These are phyloP conservation scores for Neotropicomus parvogracilis DNA, from an alignment of 1,284 basidiomycete genomes.

Conservation along the genomic window DNA sequence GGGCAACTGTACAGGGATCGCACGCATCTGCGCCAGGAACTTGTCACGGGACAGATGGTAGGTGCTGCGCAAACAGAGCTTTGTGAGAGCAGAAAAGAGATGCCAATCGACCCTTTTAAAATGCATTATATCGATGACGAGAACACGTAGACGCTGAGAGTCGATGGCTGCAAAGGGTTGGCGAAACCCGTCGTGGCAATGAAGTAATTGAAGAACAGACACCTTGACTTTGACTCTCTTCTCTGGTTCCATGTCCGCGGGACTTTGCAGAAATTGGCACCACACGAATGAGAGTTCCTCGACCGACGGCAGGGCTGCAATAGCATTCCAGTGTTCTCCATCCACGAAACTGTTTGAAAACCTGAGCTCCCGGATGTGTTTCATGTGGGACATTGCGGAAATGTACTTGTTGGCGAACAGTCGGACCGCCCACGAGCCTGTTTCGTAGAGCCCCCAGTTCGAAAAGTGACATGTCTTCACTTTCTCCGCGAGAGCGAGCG, in stretches of 20 bases:
- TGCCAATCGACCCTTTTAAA: background rate
- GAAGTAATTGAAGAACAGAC: background rate
- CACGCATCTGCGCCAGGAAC: background rate
- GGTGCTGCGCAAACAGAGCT: background rate
- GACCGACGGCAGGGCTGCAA: conserved; percentile 12
- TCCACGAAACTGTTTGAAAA: conserved; percentile 10
- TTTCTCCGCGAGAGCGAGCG: conserved; percentile 16
- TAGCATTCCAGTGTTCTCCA: conserved; percentile 12
- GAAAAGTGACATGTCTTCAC: conserved; percentile 17
- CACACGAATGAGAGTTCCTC: conserved; percentile 9
- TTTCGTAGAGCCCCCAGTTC: background rate
- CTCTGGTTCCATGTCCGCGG: background rate
- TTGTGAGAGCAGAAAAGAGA: conserved; percentile 1
- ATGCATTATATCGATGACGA: background rate
- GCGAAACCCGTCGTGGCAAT: background rate
- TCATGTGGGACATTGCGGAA: conserved; percentile 17
- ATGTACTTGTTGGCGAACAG: background rate
- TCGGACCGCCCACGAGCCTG: background rate
- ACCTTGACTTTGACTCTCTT: conserved; percentile 6
- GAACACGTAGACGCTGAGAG: background rate
- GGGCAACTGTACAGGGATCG: conserved; percentile 1
- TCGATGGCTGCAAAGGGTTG: conserved; percentile 1
- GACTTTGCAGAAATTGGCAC: conserved; percentile 6
- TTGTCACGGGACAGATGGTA: background rate
- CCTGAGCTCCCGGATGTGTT: conserved; percentile 13